Percentiles rank a stretch among this genome's conserved stretches.
These are phyloP conservation scores for Termitomyces sp. DNA, from an alignment of 768 basidiomycete genomes.

Conservation along the genomic window DNA sequence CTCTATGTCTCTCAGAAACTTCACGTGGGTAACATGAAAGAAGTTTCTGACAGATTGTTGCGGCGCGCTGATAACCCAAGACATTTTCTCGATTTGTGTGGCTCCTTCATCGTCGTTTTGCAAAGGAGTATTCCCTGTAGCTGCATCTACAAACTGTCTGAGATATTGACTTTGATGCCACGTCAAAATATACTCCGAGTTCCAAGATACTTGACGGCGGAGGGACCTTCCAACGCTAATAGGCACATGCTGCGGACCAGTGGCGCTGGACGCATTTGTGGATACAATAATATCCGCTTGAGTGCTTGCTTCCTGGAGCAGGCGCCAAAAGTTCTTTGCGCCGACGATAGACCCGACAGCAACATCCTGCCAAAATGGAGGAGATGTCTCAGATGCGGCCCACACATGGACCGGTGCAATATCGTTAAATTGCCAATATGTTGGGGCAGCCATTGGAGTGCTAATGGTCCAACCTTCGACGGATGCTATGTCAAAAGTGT, in stretches of 20 bases:
- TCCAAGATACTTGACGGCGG: slow-evolving; percentile 60
- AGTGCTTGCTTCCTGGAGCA: slow-evolving; percentile 44
- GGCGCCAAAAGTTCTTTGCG: slow-evolving; percentile 51
- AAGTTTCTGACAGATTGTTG: slow-evolving; percentile 38
- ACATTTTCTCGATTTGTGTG: slow-evolving; percentile 39
- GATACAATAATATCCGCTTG: slow-evolving; percentile 24
- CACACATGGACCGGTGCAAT: slow-evolving; percentile 57
- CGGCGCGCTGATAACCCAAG: slow-evolving; percentile 55
- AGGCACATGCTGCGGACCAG: slow-evolving; percentile 20
- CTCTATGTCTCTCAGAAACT: slow-evolving; percentile 36
- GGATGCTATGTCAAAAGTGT: slow-evolving; percentile 38
- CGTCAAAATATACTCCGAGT: slow-evolving; percentile 52
- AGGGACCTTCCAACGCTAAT: slow-evolving; percentile 41
- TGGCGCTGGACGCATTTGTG: slow-evolving; percentile 14
- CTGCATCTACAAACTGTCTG: slow-evolving; percentile 39
- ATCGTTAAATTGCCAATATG: slow-evolving; percentile 59
- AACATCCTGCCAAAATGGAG: slow-evolving; percentile 51
- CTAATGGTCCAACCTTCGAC: slow-evolving; percentile 39
- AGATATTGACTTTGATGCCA: slow-evolving; percentile 69
- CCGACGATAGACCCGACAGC: slow-evolving; percentile 33
- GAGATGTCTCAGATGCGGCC: slow-evolving; percentile 43
- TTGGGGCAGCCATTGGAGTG: slow-evolving; percentile 44
- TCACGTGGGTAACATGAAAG: slow-evolving; percentile 35
- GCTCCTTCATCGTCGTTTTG: slow-evolving; percentile 39
- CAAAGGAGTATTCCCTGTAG: slow-evolving; percentile 40